A percentile compares a stretch with the other conserved stretches of the same genome.
phyloP scores from a whole-genome alignment of 2,329 filamentous ascomycete species.

The Calonectria naviculata region DNA sequence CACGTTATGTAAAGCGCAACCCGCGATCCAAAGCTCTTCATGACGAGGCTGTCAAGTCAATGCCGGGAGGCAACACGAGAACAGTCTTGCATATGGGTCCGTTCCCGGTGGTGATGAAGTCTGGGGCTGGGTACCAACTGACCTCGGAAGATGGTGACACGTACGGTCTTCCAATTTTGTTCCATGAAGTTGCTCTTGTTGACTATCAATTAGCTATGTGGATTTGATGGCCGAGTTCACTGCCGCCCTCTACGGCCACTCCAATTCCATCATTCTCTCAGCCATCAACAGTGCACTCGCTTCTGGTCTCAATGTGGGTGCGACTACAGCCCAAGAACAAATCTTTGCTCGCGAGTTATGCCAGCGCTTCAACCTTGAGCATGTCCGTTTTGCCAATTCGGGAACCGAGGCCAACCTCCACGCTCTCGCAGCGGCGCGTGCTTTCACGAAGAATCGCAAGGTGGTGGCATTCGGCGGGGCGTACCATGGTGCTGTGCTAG shows the following conservation, averaged over 20 bases:
- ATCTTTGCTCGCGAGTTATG: conserved; percentile 63
- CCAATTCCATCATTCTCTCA: conserved; percentile 62
- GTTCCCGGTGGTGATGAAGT: conserved; percentile 55
- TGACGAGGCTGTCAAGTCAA: conserved; percentile 46
- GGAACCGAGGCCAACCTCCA: conserved; percentile 74
- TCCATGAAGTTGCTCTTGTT: background rate
- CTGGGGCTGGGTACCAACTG: conserved; percentile 48
- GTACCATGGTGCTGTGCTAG: conserved; percentile 50
- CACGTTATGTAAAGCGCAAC: conserved; percentile 50
- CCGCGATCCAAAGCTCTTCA: conserved; percentile 51
- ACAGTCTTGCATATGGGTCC: conserved; percentile 56
- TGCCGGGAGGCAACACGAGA: conserved; percentile 61
- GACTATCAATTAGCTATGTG: conserved; percentile 54
- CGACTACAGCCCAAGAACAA: conserved; percentile 62
- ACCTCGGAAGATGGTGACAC: conserved; percentile 54
- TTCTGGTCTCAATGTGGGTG: conserved; percentile 66
- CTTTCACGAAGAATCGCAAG: conserved; percentile 56
- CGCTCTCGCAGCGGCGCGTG: conserved; percentile 65
- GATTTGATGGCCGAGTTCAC: conserved; percentile 74
- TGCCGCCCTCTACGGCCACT: conserved; percentile 75
- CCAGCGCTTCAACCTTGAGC: conserved; percentile 64
- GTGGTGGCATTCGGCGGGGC: conserved; percentile 63
- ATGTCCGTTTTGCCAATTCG: conserved; percentile 71
- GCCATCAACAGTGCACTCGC: conserved; percentile 59
- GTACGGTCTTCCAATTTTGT: conserved; percentile 30